Evolutionary conservation across 495 filamentous ascomycete species (phyloP).

Genomic region (Xylaria telfairii): DNA sequence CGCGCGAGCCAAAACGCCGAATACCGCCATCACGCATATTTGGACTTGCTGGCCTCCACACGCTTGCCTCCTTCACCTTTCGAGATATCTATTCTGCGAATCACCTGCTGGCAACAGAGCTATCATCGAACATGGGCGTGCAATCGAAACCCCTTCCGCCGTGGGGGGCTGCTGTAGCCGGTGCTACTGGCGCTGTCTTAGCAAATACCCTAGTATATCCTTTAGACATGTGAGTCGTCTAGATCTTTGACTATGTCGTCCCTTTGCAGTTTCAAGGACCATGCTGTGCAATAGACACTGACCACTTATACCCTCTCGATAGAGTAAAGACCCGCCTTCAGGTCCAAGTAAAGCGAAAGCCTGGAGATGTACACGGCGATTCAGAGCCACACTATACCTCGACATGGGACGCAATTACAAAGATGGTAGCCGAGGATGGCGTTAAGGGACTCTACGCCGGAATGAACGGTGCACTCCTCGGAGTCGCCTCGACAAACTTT

Average conservation of each 20-base stretch:
- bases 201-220: constrained; percentile 98
- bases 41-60: constrained; percentile 15
- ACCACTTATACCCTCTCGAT: constrained; percentile 18
- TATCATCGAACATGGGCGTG: constrained; percentile 64
- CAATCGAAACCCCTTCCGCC: constrained; percentile 90
- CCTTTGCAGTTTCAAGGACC: background rate
- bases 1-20: background rate
- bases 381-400: constrained; percentile 77
- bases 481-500: constrained; percentile 97
- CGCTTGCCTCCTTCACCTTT: background rate
- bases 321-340: constrained; percentile 97
- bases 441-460: constrained; percentile 85
- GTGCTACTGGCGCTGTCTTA: constrained; percentile 89
- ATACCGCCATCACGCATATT: constrained; percentile 3
- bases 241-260: background rate
- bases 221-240: constrained; percentile 81
- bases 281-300: constrained; percentile 1
- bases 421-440: constrained; percentile 85
- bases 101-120: background rate
- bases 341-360: constrained; percentile 83
- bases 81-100: background rate
- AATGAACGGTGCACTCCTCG: constrained; percentile 82
- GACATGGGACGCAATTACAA: constrained; percentile 84
- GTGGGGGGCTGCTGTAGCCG: constrained; percentile 92
- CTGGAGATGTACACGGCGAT: constrained; percentile 44